These are phyloP conservation scores for Hibiscus mutabilis DNA, from an alignment of 345 rosid genomes.

Conservation along the genomic window DNA sequence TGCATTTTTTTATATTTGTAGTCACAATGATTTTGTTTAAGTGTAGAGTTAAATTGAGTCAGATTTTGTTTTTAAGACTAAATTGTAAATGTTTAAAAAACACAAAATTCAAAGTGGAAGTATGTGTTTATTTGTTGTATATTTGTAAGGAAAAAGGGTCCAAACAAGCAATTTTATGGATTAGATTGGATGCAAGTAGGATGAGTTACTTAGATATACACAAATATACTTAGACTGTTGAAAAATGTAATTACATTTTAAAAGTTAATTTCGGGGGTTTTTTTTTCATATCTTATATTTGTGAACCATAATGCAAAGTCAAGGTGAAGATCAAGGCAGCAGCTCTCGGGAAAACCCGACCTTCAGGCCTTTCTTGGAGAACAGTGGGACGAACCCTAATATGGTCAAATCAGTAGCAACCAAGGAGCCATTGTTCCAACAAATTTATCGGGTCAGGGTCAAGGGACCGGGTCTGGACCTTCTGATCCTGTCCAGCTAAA, in stretches of 20 bases:
- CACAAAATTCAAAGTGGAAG: too few relatives aligned
- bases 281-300: background rate
- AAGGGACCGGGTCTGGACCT: background rate
- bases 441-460: background rate
- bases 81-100: too few relatives aligned
- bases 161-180: background rate
- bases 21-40: too few relatives aligned
- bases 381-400: background rate
- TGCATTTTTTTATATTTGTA: too few relatives aligned
- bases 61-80: too few relatives aligned
- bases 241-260: too few relatives aligned
- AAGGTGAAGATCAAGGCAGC: constrained; percentile 13
- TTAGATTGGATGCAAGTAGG: too few relatives aligned
- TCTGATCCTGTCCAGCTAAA: background rate
- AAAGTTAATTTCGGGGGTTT: background rate
- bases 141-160: too few relatives aligned
- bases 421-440: background rate
- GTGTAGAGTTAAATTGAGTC: too few relatives aligned
- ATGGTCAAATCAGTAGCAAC: background rate
- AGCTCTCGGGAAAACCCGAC: background rate
- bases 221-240: too few relatives aligned
- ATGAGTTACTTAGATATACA: too few relatives aligned
- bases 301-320: constrained; percentile 4
- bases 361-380: background rate
- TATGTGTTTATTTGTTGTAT: too few relatives aligned